These are phyloP conservation scores for Xeromyces bisporus DNA, from an alignment of 495 filamentous ascomycete genomes.

Conservation along the genomic window DNA sequence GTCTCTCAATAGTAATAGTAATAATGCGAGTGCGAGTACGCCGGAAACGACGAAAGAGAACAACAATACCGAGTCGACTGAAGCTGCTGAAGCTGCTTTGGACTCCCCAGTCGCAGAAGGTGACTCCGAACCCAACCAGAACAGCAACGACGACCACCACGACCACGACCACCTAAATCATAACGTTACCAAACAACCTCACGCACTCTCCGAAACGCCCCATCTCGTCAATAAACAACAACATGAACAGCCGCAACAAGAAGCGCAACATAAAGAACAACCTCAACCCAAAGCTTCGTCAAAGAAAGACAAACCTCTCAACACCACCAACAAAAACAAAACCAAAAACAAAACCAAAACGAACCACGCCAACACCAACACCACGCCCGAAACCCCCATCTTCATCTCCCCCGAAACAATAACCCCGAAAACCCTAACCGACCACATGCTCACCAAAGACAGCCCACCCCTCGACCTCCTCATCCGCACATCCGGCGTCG, in stretches of 20 bases:
- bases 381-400: no score
- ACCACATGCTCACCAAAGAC: slow-evolving; percentile 68
- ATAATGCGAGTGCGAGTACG: no score
- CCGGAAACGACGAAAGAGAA: slow-evolving; percentile 19
- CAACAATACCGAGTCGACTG: slow-evolving; percentile 18
- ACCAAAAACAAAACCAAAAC: no score
- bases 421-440: slow-evolving; percentile 56
- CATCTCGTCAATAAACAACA: slow-evolving; percentile 28
- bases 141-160: no score
- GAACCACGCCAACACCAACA: slow-evolving; percentile 6
- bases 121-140: no score
- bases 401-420: slow-evolving; percentile 67
- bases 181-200: slow-evolving; percentile 10
- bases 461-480: slow-evolving; percentile 80
- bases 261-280: no score
- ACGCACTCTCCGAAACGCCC: slow-evolving; percentile 36
- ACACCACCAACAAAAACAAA: no score
- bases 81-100: slow-evolving; percentile 8
- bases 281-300: slow-evolving; percentile 8
- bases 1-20: slow-evolving; percentile 29
- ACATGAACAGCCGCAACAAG: slow-evolving; percentile 18
- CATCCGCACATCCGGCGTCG: slow-evolving; percentile 79
- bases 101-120: slow-evolving; percentile 21
- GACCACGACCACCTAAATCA: no score
- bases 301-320: no score